Evolutionary conservation across 225 moss, liverwort and hornwort species (phyloP).

Genomic region (Sphagnum tenellum): DNA sequence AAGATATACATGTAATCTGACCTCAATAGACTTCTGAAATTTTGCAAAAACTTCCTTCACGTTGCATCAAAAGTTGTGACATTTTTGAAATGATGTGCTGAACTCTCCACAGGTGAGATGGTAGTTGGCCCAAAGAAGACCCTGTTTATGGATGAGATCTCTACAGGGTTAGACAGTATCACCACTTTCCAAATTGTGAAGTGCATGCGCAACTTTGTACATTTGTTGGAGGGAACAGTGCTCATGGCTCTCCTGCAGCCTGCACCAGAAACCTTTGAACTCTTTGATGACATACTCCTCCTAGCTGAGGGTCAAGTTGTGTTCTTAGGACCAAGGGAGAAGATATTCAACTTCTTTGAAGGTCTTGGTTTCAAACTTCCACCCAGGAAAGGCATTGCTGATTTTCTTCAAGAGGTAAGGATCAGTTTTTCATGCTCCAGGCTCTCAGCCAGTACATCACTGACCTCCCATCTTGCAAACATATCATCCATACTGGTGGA

Average conservation of each 20-base stretch:
- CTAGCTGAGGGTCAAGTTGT: slow-evolving; percentile 34
- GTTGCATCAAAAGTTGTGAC: too few species aligned
- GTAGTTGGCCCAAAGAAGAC: slow-evolving; percentile 13
- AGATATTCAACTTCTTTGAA: slow-evolving; percentile 30
- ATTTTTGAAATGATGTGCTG: too few species aligned
- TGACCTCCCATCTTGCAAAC: too few species aligned
- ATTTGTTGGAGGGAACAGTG: slow-evolving; percentile 24
- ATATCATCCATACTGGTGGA: too few species aligned
- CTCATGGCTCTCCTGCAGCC: slow-evolving; percentile 42
- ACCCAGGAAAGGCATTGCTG: slow-evolving; percentile 34
- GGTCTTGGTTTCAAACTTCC: slow-evolving; percentile 28
- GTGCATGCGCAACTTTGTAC: slow-evolving; percentile 28
- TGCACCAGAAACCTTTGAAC: slow-evolving; percentile 36
- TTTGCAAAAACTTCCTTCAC: too few species aligned
- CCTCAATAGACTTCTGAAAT: too few species aligned
- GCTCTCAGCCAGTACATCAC: too few species aligned
- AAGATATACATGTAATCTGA: too few species aligned
- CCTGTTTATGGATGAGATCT: slow-evolving; percentile 29
- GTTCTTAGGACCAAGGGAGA: slow-evolving; percentile 28
- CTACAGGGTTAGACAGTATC: slow-evolving; percentile 38
- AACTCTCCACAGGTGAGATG: slow-evolving; percentile 20
- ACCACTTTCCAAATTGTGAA: slow-evolving; percentile 41
- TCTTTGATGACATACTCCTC: slow-evolving; percentile 32
- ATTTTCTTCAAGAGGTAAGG: slow-evolving; percentile 43
- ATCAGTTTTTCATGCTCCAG: too few species aligned